Base-by-base conservation (phyloP, 2,329 filamentous ascomycete species). In the Corniculantispora saksenae region DNA sequence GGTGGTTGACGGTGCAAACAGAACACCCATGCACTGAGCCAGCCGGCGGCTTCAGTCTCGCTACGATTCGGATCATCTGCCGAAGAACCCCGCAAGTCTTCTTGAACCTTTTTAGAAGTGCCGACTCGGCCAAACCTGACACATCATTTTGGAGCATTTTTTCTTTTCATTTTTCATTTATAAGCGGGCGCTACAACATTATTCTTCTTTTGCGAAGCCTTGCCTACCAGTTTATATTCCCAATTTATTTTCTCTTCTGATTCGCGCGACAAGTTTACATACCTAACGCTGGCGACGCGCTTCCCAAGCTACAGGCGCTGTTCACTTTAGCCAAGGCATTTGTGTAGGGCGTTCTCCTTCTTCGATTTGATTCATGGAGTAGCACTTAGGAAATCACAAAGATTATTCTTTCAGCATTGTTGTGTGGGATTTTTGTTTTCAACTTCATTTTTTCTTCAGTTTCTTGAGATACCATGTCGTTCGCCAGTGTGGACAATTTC, bases 1-100 rank as follows among this genome's bases (percentile, higher is more conserved):
- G 55, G 69, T 70, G n/a, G 74, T 74, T 27, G 76, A 78, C 54
- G 67, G 69, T 55, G 70, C 69, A 3, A 66, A 71, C 35, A 72
- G 75, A 40, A 71, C 69, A 53, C 63, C 72, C 27, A 71, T 77
- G 67, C 73, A 75, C 45, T 63, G 27, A 61, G 6, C 32, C 13
- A 19, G 7, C 13, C 23, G 21, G 48, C 25, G 13, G 21, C 21
- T 27, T 13, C 21, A 15, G 38, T 12, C 15, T 48, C 35, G 13
- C 17, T 47, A 29, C 25, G 54, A 12, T 27, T 27, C n/a, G 32
- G 23, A 13, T 56, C 35, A n/a, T 27, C 43, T 19, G 15, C 15
- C 35, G 29, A 38, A 8, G 35, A 7, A 38, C 35, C 35, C 21
- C 25, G 32, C 51, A 23, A 13, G 10, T 17, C 35, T 10, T 56